Conservation (phyloP, 176 grass and related monocot genomes). For the Carex pumila region DNA sequence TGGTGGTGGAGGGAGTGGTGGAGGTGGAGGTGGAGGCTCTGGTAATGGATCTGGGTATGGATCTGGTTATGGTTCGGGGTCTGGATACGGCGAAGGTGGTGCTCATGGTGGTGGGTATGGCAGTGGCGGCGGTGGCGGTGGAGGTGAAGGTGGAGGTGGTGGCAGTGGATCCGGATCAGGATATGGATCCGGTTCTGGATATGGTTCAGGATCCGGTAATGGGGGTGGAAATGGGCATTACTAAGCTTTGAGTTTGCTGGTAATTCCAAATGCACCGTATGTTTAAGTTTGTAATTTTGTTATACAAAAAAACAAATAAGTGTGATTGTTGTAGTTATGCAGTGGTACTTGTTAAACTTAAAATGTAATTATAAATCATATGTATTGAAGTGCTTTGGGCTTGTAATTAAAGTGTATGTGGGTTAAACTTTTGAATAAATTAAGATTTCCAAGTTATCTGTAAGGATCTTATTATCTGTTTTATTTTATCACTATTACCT, state of each 20-base stretch:
- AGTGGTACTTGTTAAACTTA: not conserved
- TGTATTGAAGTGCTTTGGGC: not conserved
- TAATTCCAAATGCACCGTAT: not conserved
- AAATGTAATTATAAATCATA: not conserved
- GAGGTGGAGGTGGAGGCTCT: not conserved
- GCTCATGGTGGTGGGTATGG: not conserved
- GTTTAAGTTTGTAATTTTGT: not conserved
- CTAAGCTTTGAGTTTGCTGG: not conserved
- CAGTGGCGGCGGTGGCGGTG: not conserved
- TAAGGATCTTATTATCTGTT: not conserved
- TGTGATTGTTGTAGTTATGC: not conserved
- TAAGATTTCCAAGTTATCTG: not conserved
- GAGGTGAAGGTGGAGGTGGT: not conserved
- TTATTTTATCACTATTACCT: not conserved
- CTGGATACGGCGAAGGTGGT: not conserved
- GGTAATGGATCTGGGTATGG: not conserved
- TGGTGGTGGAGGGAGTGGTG: not conserved
- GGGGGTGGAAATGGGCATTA: not conserved
- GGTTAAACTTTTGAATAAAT: not conserved
- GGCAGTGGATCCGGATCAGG: not conserved
- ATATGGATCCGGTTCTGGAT: not conserved
- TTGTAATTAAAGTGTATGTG: not conserved
- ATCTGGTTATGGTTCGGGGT: not conserved
- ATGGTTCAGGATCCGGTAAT: not conserved
- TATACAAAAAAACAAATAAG: not conserved